phyloP scores from a whole-genome alignment of 495 filamentous ascomycete genomes.

The Lichina pygmaea region DNA sequence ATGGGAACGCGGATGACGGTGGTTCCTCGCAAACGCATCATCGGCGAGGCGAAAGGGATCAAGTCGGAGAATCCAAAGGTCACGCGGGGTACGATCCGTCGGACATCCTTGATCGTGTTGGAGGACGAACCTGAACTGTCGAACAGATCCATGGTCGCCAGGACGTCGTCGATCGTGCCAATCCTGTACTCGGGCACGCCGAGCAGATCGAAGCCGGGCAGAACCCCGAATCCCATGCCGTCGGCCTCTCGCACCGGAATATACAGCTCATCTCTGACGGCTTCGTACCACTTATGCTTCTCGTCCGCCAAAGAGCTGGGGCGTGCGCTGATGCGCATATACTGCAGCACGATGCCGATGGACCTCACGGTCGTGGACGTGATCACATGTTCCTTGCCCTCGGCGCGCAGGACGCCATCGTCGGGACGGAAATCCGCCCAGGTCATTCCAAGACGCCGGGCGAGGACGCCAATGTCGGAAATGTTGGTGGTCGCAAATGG shows the following conservation, averaged over 20 bases:
- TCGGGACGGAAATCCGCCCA: conserved; percentile 12
- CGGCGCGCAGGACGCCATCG: conserved; percentile 10
- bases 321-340: not conserved
- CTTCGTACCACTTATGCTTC: not conserved
- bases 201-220: conserved; percentile 1
- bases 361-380: conserved; percentile 9
- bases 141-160: not conserved
- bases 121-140: not conserved
- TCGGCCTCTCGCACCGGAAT: conserved; percentile 5
- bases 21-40: conserved; percentile 1
- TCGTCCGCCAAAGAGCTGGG: not conserved
- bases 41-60: not conserved
- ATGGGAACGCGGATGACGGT: conserved; percentile 1
- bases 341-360: conserved; percentile 10
- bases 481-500: conserved; percentile 10
- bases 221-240: conserved; percentile 6
- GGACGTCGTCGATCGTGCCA: not conserved
- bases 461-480: conserved; percentile 10
- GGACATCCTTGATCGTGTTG: not conserved
- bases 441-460: conserved; percentile 11
- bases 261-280: not conserved
- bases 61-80: conserved; percentile 1
- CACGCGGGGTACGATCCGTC: conserved; percentile 4
- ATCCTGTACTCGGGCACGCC: not conserved
- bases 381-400: conserved; percentile 10